phyloP scores from a whole-genome alignment of 495 filamentous ascomycete genomes.

The Penicillium riverlandense region DNA sequence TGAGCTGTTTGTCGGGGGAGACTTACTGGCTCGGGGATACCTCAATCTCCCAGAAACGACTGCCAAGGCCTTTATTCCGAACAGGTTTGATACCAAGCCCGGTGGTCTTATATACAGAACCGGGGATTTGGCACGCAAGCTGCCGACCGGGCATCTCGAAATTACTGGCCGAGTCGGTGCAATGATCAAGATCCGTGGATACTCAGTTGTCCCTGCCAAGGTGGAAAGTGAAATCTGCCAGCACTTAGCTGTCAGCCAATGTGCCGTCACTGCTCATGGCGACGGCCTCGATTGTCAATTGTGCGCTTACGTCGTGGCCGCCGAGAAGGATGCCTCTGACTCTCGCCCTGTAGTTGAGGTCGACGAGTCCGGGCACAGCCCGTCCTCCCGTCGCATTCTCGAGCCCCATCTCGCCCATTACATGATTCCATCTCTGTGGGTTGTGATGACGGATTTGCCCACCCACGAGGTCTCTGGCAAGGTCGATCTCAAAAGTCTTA shows the following conservation, averaged over 20 bases:
- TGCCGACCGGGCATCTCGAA: slow-evolving; percentile 63
- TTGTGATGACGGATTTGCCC: slow-evolving; percentile 51
- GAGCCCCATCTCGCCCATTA: slow-evolving; percentile 56
- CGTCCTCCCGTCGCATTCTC: slow-evolving; percentile 46
- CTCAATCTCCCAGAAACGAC: slow-evolving; percentile 78
- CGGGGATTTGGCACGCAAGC: slow-evolving; percentile 70
- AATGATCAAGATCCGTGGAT: slow-evolving; percentile 76
- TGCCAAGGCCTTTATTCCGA: slow-evolving; percentile 56
- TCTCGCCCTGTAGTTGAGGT: slow-evolving; percentile 49
- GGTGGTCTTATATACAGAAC: slow-evolving; percentile 68
- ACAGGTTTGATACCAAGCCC: slow-evolving; percentile 44
- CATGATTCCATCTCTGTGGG: slow-evolving; percentile 64
- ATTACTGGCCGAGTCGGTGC: slow-evolving; percentile 73
- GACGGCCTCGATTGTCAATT: slow-evolving; percentile 59
- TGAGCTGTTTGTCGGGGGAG: slow-evolving; percentile 76
- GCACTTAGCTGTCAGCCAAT: slow-evolving; percentile 52
- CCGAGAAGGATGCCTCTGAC: slow-evolving; percentile 42
- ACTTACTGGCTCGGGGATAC: slow-evolving; percentile 73
- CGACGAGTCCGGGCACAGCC: slow-evolving; percentile 53
- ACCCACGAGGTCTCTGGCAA: slow-evolving; percentile 64
- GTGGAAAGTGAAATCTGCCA: slow-evolving; percentile 60
- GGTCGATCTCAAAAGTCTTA: slow-evolving; percentile 55
- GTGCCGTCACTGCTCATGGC: slow-evolving; percentile 53
- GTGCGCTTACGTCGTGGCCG: slow-evolving; percentile 56
- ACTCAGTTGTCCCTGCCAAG: slow-evolving; percentile 73